phyloP scores from a whole-genome alignment of 2,329 filamentous ascomycete species.

The Mycogone perniciosa region DNA sequence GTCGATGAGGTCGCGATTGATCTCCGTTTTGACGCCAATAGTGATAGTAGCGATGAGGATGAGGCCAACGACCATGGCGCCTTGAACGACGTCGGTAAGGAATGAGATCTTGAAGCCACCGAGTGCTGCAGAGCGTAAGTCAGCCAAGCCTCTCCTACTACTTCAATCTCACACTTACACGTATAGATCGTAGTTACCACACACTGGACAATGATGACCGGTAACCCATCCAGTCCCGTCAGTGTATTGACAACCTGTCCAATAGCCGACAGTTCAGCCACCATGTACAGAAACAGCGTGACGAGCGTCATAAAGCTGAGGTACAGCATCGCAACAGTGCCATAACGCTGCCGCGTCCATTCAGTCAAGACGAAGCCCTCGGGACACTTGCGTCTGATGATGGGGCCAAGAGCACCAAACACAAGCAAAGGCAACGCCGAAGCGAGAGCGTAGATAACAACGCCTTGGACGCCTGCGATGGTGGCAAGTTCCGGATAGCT shows the following conservation, averaged over 20 bases:
- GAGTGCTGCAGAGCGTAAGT: conserved; percentile 47
- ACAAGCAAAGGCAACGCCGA: conserved; percentile 66
- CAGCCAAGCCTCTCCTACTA: neutral
- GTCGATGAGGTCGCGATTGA: conserved; percentile 62
- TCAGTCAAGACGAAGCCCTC: conserved; percentile 81
- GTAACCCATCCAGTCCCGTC: conserved; percentile 68
- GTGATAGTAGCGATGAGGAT: conserved; percentile 71
- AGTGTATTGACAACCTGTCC: conserved; percentile 71
- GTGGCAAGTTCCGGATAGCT: conserved; percentile 76
- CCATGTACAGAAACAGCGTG: conserved; percentile 82
- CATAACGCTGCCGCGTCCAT: conserved; percentile 77
- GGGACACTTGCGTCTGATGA: conserved; percentile 73
- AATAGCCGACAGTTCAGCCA: conserved; percentile 73
- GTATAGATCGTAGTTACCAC: conserved; percentile 77
- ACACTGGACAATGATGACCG: conserved; percentile 71
- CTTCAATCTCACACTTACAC: conserved; percentile 41
- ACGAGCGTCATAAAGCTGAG: conserved; percentile 72
- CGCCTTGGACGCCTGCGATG: conserved; percentile 70
- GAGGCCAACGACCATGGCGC: conserved; percentile 67
- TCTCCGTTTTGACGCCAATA: conserved; percentile 68
- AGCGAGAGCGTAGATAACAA: conserved; percentile 68
- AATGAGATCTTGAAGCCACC: conserved; percentile 82
- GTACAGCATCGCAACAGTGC: conserved; percentile 60
- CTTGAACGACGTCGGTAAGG: conserved; percentile 76
- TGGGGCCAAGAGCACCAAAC: conserved; percentile 68